These are phyloP conservation scores for Cercospora zeae-maydis DNA, from an alignment of 2,329 filamentous ascomycete species.

Conservation along the genomic window DNA sequence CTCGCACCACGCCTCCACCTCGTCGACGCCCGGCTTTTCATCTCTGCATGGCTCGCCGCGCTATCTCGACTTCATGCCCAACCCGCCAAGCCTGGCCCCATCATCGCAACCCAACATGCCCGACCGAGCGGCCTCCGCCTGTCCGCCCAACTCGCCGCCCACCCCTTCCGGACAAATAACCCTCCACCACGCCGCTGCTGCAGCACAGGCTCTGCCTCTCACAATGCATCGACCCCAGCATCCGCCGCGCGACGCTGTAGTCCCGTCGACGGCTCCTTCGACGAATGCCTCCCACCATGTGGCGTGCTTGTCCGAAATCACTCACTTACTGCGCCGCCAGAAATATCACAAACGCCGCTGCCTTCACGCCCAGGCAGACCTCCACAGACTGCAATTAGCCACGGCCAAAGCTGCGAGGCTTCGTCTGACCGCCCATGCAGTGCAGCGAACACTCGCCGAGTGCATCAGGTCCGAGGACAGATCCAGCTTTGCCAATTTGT, in stretches of 20 bases:
- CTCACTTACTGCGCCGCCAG: slow-evolving; percentile 71
- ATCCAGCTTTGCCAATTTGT: slow-evolving; percentile 68
- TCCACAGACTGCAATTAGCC: slow-evolving; percentile 71
- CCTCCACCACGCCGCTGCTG: slow-evolving; percentile 6
- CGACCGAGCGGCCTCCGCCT: slow-evolving; percentile 20
- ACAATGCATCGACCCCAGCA: slow-evolving; percentile 13
- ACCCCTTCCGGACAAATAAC: slow-evolving; percentile 12
- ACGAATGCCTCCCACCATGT: slow-evolving; percentile 7
- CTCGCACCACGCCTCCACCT: slow-evolving; percentile 29
- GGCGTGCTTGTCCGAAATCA: slow-evolving; percentile 62
- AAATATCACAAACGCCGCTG: slow-evolving; percentile 80
- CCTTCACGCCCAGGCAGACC: slow-evolving; percentile 65
- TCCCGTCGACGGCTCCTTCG: neutral
- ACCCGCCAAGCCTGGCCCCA: slow-evolving; percentile 14
- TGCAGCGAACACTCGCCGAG: slow-evolving; percentile 72
- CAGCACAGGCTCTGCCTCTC: slow-evolving; percentile 4
- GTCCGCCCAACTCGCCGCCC: slow-evolving; percentile 10
- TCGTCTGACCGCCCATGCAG: slow-evolving; percentile 69
- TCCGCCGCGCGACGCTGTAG: slow-evolving; percentile 2
- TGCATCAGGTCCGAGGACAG: slow-evolving; percentile 76
- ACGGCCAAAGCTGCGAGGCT: slow-evolving; percentile 72
- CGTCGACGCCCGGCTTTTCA: slow-evolving; percentile 25
- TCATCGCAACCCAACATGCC: slow-evolving; percentile 24
- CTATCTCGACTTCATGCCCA: slow-evolving; percentile 21
- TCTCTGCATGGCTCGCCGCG: slow-evolving; percentile 26